phyloP scores from a whole-genome alignment of 2,329 filamentous ascomycete species.

The Tolypocladium tundrense region DNA sequence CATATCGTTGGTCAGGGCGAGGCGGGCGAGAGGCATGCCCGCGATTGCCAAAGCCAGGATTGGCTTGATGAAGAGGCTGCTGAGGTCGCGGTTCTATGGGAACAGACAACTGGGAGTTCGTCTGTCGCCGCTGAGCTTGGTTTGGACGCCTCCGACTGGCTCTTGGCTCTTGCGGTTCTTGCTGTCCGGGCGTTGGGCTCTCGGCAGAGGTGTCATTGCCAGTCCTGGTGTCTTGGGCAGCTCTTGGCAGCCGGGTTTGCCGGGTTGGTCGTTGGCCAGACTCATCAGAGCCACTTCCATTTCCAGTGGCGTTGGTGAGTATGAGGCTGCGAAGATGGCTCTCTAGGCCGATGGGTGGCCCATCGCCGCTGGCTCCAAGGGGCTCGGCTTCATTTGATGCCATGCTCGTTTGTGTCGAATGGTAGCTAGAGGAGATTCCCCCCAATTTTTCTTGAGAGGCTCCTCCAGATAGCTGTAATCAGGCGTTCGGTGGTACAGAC shows the following conservation, averaged over 20 bases:
- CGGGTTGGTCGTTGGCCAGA: not conserved
- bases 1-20: not conserved
- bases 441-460: not conserved
- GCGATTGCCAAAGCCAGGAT: not conserved
- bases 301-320: conserved; percentile 34
- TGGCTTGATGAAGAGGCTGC: conserved; percentile 6
- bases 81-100: conserved; percentile 39
- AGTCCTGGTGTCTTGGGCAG: not conserved
- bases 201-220: not conserved
- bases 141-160: conserved; percentile 43
- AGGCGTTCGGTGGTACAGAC: not conserved
- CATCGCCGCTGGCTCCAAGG: not conserved
- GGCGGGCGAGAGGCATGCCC: not conserved
- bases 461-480: not conserved
- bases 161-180: conserved; percentile 13
- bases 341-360: conserved; percentile 31
- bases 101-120: conserved; percentile 49
- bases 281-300: not conserved
- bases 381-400: not conserved
- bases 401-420: not conserved
- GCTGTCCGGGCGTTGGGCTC: not conserved
- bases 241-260: not conserved
- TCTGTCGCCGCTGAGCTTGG: conserved; percentile 53
- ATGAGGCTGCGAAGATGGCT: conserved; percentile 50
- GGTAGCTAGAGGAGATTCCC: not conserved